Percentiles rank a stretch among this genome's conserved stretches.
These are phyloP conservation scores for Blepharisma stoltei DNA, from an alignment of 73 alveolate genomes.

Conservation along the genomic window DNA sequence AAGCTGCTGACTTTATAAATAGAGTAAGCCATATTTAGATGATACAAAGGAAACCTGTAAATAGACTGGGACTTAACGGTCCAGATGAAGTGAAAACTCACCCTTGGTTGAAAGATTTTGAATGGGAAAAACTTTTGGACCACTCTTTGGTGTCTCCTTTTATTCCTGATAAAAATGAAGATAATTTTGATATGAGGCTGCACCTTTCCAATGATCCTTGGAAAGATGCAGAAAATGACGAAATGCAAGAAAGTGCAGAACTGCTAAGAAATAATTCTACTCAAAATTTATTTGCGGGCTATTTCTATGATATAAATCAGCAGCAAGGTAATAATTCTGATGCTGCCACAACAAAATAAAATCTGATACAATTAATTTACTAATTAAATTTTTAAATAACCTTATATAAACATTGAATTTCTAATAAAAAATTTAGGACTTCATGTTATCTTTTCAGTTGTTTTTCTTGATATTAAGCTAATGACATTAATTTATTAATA, in stretches of 20 bases:
- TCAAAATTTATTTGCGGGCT: background rate
- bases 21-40: conserved; percentile 45
- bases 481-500: no score
- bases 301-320: no score
- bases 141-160: conserved; percentile 84
- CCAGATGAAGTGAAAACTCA: conserved; percentile 88
- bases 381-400: no score
- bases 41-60: conserved; percentile 55
- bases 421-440: no score
- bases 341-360: no score
- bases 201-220: conserved; percentile 34
- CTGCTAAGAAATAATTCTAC: conserved; percentile 24
- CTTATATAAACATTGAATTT: no score
- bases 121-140: conserved; percentile 77
- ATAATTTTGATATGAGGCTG: conserved; percentile 45
- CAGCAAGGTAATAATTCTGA: no score
- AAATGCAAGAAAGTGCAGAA: conserved; percentile 28
- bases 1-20: conserved; percentile 71
- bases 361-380: no score
- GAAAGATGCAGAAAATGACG: conserved; percentile 38
- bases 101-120: conserved; percentile 90
- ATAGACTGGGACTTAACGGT: conserved; percentile 90
- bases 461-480: no score
- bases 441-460: no score
- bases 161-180: conserved; percentile 55